Evolutionary conservation across 768 basidiomycete genomes (phyloP).

Genomic region (Rubroboletus satanas): DNA sequence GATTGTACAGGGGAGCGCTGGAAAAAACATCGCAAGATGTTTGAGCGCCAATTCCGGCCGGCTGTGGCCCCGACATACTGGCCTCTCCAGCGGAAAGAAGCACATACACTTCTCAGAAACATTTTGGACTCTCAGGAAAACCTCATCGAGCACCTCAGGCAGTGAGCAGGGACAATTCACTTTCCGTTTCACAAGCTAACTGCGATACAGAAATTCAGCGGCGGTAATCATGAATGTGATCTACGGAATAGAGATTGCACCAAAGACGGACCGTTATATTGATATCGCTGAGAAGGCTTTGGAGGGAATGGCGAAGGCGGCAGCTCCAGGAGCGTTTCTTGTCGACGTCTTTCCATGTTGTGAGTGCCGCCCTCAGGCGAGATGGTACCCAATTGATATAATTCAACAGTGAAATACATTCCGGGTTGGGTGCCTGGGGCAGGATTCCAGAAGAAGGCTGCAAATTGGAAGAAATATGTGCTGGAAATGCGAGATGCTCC

Average conservation of each 20-base stretch:
- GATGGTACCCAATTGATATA: neutral
- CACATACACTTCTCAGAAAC: slow-evolving; percentile 42
- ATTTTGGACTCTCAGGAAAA: slow-evolving; percentile 42
- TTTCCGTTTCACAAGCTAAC: neutral
- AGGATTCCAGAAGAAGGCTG: slow-evolving; percentile 47
- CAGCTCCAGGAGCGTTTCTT: slow-evolving; percentile 50
- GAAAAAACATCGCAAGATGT: slow-evolving; percentile 50
- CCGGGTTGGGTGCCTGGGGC: slow-evolving; percentile 53
- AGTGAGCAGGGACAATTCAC: slow-evolving; percentile 33
- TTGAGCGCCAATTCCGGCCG: slow-evolving; percentile 49
- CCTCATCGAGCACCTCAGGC: slow-evolving; percentile 47
- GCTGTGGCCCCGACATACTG: slow-evolving; percentile 39
- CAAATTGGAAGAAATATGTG: slow-evolving; percentile 46
- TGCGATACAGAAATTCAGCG: slow-evolving; percentile 41
- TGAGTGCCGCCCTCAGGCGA: slow-evolving; percentile 11
- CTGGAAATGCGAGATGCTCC: slow-evolving; percentile 49
- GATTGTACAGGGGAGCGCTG: slow-evolving; percentile 43
- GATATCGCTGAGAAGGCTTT: slow-evolving; percentile 49
- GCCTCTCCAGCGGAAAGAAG: slow-evolving; percentile 44
- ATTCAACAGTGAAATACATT: slow-evolving; percentile 44
- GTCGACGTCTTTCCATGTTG: slow-evolving; percentile 48
- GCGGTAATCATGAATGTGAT: slow-evolving; percentile 51
- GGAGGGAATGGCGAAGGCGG: slow-evolving; percentile 47
- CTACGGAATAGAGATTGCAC: slow-evolving; percentile 46
- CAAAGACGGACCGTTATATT: slow-evolving; percentile 45